phyloP scores from a whole-genome alignment of 1,139 yeast species.

The Diutina pseudorugosa region DNA sequence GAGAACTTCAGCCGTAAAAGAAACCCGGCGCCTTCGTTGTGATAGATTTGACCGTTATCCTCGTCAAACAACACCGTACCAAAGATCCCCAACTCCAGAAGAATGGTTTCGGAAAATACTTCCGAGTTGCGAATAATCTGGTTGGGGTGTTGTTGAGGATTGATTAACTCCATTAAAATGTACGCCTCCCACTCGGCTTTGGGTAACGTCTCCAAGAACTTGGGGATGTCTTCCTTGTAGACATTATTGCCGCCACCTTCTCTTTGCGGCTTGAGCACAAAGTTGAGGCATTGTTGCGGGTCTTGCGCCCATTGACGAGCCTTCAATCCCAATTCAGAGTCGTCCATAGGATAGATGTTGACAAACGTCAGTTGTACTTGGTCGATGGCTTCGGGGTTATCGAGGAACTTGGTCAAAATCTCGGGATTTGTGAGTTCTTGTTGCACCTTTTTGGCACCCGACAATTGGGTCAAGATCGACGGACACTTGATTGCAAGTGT shows the following conservation, averaged over 20 bases:
- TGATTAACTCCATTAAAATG: slow-evolving; percentile 85
- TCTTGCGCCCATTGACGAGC: slow-evolving; percentile 58
- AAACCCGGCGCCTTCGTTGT: slow-evolving; percentile 71
- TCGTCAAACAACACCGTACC: slow-evolving; percentile 75
- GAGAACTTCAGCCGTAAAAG: slow-evolving; percentile 80
- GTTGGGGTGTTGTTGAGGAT: slow-evolving; percentile 59
- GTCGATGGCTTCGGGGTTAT: slow-evolving; percentile 11
- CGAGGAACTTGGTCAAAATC: slow-evolving; percentile 9
- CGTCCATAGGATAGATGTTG: slow-evolving; percentile 74
- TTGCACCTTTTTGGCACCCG: slow-evolving; percentile 90
- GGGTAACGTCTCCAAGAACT: slow-evolving; percentile 46
- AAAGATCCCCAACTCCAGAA: slow-evolving; percentile 85
- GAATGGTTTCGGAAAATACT: slow-evolving; percentile 51
- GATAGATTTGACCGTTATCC: slow-evolving; percentile 37
- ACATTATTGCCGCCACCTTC: slow-evolving; percentile 95
- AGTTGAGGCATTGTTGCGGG: slow-evolving; percentile 47
- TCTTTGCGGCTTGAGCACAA: slow-evolving; percentile 89
- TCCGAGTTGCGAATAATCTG: slow-evolving; percentile 59
- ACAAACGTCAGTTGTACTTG: slow-evolving; percentile 58
- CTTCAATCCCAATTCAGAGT: slow-evolving; percentile 43
- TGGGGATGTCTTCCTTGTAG: slow-evolving; percentile 75
- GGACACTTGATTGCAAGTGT: slow-evolving; percentile 86
- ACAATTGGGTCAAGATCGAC: slow-evolving; percentile 71
- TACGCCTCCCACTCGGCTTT: slow-evolving; percentile 80
- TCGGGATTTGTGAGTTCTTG: slow-evolving; percentile 59